Evolutionary conservation across 192 early-diverging fungal species (phyloP), one percentile per base, ranked within the genome.

Genomic region (Entomortierella lignicola): DNA sequence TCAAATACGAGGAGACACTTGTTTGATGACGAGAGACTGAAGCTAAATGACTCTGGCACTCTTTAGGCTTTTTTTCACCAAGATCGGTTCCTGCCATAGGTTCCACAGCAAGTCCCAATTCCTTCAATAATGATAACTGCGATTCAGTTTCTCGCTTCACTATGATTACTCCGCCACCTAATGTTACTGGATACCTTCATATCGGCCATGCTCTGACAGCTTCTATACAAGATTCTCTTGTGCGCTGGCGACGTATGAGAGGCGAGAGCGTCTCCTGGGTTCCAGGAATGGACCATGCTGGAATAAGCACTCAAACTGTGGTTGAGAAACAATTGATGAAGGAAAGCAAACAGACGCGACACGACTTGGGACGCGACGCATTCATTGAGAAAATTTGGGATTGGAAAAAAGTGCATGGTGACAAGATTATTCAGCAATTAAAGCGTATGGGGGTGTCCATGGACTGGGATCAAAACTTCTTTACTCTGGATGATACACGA

Each of bases 261-360:
- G 97, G 97, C n/a, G 91, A 94, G 62, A 87, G 88, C 20, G 92
- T 95, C 25, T 89, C 93, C 18, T 99, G 93, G 90, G 89, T 97
- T 21, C 97, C 97, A 3, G 97, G 97, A n/a, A 94, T 92, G 47
- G 97, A 99, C 70, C 97, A 99, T 72, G 97, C 97, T 29, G 97
- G 97, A 29, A 99, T 99, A 64, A 94, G 96, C 32, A 97, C 94
- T 17, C 97, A 99, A 72, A 88, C 96, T 0, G 97, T 99, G 0
- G 96, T 99, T 8, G 97, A 99, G 71, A 95, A 94, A 84, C 89
- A 93, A 60, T 82, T 99, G 53, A 90, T 91, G 88, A 84, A 86
- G 47, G 90, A 93, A 64, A 77, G 82, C 23, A 82, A 85, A 48
- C 42, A 89, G 31, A 92, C 93, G 0, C 84, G 96, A 20, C 95